Conservation (phyloP, 129 eudicot genomes). For the Artemisia annua region DNA sequence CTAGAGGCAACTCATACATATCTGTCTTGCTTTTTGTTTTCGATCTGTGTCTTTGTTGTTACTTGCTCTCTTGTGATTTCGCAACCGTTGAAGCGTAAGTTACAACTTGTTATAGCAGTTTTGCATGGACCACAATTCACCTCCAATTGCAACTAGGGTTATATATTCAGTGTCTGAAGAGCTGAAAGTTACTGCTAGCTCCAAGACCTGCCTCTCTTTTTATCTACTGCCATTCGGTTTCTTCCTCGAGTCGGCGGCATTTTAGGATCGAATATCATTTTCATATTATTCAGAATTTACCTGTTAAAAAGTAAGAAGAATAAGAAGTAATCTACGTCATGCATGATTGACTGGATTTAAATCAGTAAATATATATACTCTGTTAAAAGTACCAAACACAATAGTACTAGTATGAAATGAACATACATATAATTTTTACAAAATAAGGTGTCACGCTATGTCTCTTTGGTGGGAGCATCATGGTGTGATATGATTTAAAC, state of each 20-base stretch:
- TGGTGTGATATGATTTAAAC: too few species aligned
- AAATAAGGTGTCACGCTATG: too few species aligned
- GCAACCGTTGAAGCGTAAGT: conserved; percentile 13
- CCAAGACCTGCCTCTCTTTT: background rate
- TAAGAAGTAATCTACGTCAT: too few species aligned
- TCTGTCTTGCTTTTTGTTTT: conserved; percentile 16
- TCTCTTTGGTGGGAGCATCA: too few species aligned
- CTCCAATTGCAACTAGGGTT: conserved; percentile 37
- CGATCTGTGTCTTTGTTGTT: too few species aligned
- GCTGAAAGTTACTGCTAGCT: conserved; percentile 26
- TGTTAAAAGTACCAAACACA: too few species aligned
- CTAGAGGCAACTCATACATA: conserved; percentile 38
- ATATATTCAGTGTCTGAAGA: conserved; percentile 16
- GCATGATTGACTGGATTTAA: too few species aligned
- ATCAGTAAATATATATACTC: too few species aligned
- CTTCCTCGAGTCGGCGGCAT: conserved; percentile 5
- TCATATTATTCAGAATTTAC: background rate
- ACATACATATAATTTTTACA: too few species aligned
- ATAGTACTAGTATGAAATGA: too few species aligned
- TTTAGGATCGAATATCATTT: conserved; percentile 8
- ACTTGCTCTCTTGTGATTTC: conserved; percentile 17
- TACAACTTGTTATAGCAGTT: conserved; percentile 26
- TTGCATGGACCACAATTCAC: conserved; percentile 31
- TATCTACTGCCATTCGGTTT: background rate
- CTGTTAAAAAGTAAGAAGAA: too few species aligned